Base-by-base conservation (phyloP, 768 basidiomycete species). In the Boletus vermiculosoides region DNA sequence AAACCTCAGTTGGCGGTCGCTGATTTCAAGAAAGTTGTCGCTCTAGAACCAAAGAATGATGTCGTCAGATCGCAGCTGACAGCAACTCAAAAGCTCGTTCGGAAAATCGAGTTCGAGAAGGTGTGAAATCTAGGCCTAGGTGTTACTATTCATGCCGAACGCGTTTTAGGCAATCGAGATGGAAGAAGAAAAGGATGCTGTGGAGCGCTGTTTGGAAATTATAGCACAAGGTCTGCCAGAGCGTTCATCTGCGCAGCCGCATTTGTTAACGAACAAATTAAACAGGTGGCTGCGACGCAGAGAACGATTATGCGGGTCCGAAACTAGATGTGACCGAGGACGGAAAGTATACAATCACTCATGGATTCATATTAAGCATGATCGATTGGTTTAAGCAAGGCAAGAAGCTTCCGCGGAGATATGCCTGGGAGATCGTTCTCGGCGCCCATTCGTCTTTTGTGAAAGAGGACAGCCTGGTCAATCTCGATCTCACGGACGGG, bases 401-500 rank as follows among this genome's bases (percentile, higher is more conserved):
- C n/a, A 97, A 97, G 71, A 80, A 87, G n/a, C 74, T 98, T 46
- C 85, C 93, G 5, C 86, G 87, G 72, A 81, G 95, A 73, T 88
- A 94, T 58, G 94, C 88, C 28, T 98, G 94, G 95, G 94, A 98
- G 75, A 98, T 99, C 63, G 81, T 94, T 23, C 78, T 99, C 16
- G 94, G 91, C 11, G 94, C 92, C 58, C 82, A 90, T 69, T 80
- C 83, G 20, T 77, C 83, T 20, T 87, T 98, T 65, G 77, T 78
- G 16, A 81, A 86, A 63, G 92, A 94, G 66, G 84, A 88, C 57
- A 94, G 86, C 61, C 63, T 99, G 66, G 92, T 95, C 16, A 82
- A 88, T 50, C 79, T 95, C 23, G 74, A 80, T 49, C 72, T 99
- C 23, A 79, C 81, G 28, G 86, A 93, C 15, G 94, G 88, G 0